Conservation (phyloP, 306 rosid species). For the Astragalus glycyphyllos region DNA sequence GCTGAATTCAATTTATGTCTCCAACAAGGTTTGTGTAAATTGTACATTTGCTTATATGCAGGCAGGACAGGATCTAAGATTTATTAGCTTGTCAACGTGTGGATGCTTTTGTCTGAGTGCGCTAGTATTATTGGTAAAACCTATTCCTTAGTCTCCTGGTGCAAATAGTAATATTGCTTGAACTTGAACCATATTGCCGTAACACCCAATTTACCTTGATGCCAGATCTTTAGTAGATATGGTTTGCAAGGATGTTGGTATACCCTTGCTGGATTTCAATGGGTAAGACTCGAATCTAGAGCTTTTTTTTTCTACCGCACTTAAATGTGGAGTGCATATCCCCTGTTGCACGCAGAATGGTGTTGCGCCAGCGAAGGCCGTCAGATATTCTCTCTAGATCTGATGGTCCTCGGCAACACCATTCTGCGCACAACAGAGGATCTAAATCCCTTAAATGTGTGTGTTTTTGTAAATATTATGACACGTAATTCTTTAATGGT, state of each 20-base stretch:
- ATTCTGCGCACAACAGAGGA: too few species aligned
- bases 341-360: too few species aligned
- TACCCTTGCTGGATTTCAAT: constrained; percentile 72
- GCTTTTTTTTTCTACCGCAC: not conserved
- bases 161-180: constrained; percentile 19
- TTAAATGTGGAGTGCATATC: too few species aligned
- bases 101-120: constrained; percentile 69
- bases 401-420: too few species aligned
- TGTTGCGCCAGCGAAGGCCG: too few species aligned
- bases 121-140: constrained; percentile 59
- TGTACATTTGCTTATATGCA: constrained; percentile 44
- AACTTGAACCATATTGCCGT: constrained; percentile 30
- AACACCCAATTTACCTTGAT: constrained; percentile 26
- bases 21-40: constrained; percentile 4
- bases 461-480: constrained; percentile 1
- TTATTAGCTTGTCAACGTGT: constrained; percentile 69
- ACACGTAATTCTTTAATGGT: constrained; percentile 34
- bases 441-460: too few species aligned
- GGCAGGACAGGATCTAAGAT: constrained; percentile 87
- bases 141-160: constrained; percentile 28
- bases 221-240: constrained; percentile 61
- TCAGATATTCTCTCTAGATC: too few species aligned
- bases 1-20: not conserved
- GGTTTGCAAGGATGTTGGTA: constrained; percentile 79
- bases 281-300: constrained; percentile 60